phyloP scores from a whole-genome alignment of 176 grass and related monocot species.

The Musa troglodytarum region DNA sequence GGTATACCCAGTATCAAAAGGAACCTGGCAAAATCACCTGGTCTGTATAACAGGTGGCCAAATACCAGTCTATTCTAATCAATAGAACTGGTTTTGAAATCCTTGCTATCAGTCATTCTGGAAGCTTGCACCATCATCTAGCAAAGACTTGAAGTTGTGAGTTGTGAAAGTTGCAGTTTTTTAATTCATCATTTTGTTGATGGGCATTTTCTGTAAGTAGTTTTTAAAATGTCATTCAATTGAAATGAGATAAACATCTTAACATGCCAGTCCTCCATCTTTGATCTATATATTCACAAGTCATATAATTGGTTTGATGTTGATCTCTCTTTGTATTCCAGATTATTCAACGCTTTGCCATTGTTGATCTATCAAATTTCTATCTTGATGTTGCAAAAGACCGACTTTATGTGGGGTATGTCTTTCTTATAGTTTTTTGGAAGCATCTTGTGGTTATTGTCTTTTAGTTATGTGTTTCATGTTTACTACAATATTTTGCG shows the following conservation, averaged over 20 bases:
- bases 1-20: too few species aligned
- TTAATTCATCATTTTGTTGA: too few species aligned
- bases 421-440: constrained; percentile 3
- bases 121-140: too few species aligned
- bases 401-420: constrained; percentile 96
- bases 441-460: neutral
- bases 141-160: too few species aligned
- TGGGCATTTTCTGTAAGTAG: neutral
- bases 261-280: neutral
- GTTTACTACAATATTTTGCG: too few species aligned
- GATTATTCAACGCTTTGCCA: constrained; percentile 91
- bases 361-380: constrained; percentile 95
- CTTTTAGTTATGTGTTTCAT: neutral
- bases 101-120: too few species aligned
- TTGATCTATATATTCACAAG: neutral
- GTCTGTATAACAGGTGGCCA: too few species aligned
- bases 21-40: too few species aligned
- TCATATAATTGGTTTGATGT: neutral
- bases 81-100: too few species aligned
- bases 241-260: neutral
- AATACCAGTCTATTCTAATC: too few species aligned
- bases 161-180: too few species aligned
- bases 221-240: neutral
- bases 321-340: constrained; percentile 29
- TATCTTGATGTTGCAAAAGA: constrained; percentile 96